Percentiles rank a stretch among this genome's conserved stretches.
These are phyloP conservation scores for Stentor coeruleus DNA, from an alignment of 73 alveolate genomes.

Conservation along the genomic window DNA sequence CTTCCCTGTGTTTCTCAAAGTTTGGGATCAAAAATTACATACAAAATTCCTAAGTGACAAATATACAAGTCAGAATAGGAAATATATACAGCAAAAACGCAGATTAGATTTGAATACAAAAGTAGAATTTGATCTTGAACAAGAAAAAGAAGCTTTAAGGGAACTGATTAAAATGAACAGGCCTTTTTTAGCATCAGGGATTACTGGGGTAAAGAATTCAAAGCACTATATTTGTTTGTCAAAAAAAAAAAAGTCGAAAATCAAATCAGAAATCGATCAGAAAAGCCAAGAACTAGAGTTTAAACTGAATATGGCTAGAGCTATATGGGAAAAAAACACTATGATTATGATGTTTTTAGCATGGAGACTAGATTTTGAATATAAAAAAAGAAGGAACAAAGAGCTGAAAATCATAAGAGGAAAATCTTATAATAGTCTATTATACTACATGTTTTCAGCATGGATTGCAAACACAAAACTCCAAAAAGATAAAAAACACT, in stretches of 20 bases:
- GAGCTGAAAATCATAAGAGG: neutral
- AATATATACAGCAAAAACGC: neutral
- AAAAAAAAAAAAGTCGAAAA: neutral
- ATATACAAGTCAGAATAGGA: neutral
- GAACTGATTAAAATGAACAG: neutral
- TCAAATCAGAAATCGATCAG: neutral
- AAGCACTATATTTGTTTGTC: neutral
- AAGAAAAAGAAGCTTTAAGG: neutral
- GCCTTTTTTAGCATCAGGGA: neutral
- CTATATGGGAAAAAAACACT: neutral
- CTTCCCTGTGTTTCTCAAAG: too few relatives aligned
- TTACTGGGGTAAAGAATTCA: constrained; percentile 2
- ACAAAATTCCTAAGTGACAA: neutral
- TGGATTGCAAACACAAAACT: neutral
- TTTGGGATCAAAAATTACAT: neutral
- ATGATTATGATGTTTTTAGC: neutral
- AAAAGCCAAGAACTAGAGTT: neutral
- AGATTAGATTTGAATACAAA: neutral
- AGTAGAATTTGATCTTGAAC: neutral
- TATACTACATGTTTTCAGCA: neutral
- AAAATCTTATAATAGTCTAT: neutral
- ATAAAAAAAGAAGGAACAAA: neutral
- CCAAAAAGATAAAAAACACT: neutral
- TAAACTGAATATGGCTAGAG: neutral
- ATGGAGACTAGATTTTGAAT: neutral